These are phyloP conservation scores for Thoreauomyces humboldtii DNA, from an alignment of 192 early-diverging fungal genomes.

Conservation along the genomic window DNA sequence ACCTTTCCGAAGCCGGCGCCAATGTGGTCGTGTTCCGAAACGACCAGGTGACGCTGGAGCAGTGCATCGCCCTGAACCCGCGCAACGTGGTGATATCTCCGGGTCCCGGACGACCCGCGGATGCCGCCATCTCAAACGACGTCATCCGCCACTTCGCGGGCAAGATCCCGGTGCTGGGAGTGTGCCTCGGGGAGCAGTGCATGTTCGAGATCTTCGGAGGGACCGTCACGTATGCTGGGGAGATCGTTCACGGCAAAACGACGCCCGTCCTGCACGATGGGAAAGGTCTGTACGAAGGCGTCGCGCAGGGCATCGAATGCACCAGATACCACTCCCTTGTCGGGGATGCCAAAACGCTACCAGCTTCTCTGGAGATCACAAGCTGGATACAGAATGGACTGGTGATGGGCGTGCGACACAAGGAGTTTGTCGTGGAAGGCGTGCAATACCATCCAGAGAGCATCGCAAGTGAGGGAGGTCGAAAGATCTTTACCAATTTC, in stretches of 20 bases:
- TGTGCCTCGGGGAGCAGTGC: conserved; percentile 97
- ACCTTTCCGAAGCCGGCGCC: conserved; percentile 84
- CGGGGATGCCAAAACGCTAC: conserved; percentile 75
- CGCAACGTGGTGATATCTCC: conserved; percentile 95
- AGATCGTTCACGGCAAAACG: conserved; percentile 97
- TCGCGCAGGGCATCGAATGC: conserved; percentile 80
- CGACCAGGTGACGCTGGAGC: conserved; percentile 86
- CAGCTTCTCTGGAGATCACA: conserved; percentile 75
- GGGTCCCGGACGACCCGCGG: conserved; percentile 89
- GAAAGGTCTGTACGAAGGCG: conserved; percentile 78
- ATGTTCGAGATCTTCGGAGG: conserved; percentile 97
- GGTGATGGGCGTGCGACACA: conserved; percentile 96
- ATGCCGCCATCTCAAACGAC: conserved; percentile 87
- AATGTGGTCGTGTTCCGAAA: conserved; percentile 91
- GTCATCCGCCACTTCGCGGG: conserved; percentile 86
- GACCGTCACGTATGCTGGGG: conserved; percentile 87
- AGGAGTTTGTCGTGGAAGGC: conserved; percentile 83
- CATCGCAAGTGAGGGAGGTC: conserved; percentile 90
- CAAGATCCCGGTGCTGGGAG: conserved; percentile 93
- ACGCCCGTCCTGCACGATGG: conserved; percentile 87
- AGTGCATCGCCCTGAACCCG: conserved; percentile 78
- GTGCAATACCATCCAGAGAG: conserved; percentile 99
- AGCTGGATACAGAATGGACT: conserved; percentile 79
- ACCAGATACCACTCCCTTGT: conserved; percentile 98
- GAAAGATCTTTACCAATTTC: conserved; percentile 88